Evolutionary conservation across 2,329 filamentous ascomycete genomes (phyloP).

Genomic region (Furcasterigmium furcatum): DNA sequence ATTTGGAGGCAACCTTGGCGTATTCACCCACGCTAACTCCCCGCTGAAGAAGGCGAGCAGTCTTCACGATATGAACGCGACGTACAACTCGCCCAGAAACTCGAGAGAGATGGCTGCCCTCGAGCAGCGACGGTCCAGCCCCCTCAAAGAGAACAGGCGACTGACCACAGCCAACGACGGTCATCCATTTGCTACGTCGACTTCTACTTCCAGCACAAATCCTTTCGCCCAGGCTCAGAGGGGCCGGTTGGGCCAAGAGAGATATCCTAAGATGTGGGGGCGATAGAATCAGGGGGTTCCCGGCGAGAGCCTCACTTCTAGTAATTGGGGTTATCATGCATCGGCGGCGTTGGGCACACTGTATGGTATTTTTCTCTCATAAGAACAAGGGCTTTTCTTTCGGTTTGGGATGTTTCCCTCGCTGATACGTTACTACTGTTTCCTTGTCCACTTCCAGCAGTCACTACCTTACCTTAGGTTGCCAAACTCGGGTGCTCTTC

Average conservation of each 20-base stretch:
- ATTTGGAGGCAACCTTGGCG: slow-evolving; percentile 73
- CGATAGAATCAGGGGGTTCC: neutral
- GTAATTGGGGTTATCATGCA: neutral
- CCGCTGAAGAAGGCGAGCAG: slow-evolving; percentile 76
- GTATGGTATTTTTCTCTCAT: neutral
- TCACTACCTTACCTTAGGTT: no score
- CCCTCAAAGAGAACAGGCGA: slow-evolving; percentile 32
- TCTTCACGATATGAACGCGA: slow-evolving; percentile 52
- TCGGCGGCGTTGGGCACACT: slow-evolving; percentile 3
- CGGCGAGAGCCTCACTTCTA: neutral
- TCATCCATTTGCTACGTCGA: neutral
- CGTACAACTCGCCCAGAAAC: slow-evolving; percentile 49
- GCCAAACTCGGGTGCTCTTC: no score
- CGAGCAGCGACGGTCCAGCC: slow-evolving; percentile 46
- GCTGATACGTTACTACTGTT: no score
- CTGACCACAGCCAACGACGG: slow-evolving; percentile 13
- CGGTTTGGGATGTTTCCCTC: no score
- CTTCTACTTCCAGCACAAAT: slow-evolving; percentile 20
- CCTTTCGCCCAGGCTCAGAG: slow-evolving; percentile 35
- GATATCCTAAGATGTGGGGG: slow-evolving; percentile 27
- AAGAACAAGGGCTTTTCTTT: no score
- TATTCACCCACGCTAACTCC: slow-evolving; percentile 76
- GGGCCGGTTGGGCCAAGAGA: slow-evolving; percentile 33
- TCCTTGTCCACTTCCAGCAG: no score
- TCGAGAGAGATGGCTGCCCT: slow-evolving; percentile 59